Percentiles rank a stretch among this genome's conserved stretches.
Conservation (phyloP, 1,284 basidiomycete genomes). For the Malassezia nana region DNA sequence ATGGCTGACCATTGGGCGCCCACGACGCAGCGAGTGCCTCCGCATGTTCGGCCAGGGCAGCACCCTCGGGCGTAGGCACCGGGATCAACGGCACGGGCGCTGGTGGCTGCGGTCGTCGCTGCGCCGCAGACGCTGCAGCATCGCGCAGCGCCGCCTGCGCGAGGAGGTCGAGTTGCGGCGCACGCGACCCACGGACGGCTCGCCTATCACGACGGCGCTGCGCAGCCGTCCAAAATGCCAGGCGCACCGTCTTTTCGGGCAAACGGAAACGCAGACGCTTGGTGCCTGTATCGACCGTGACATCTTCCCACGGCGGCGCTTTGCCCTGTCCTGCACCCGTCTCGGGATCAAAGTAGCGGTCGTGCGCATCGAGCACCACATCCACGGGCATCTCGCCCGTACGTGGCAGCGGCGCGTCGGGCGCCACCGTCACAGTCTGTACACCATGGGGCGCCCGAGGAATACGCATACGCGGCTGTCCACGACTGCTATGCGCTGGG, state of each 20-base stretch:
- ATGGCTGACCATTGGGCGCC: slow-evolving; percentile 9
- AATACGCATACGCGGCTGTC: slow-evolving; percentile 51
- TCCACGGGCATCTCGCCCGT: slow-evolving; percentile 65
- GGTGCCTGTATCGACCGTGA: slow-evolving; percentile 43
- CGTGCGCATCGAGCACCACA: slow-evolving; percentile 58
- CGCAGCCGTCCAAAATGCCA: slow-evolving; percentile 73
- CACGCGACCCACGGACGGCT: background rate
- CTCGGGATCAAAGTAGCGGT: slow-evolving; percentile 37
- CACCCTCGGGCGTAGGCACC: slow-evolving; percentile 1
- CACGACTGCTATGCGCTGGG: slow-evolving; percentile 79
- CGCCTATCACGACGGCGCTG: too few relatives aligned
- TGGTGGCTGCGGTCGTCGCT: background rate
- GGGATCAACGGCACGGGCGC: background rate
- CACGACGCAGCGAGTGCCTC: slow-evolving; percentile 4
- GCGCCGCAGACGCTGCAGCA: too few relatives aligned
- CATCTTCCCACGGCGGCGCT: slow-evolving; percentile 44
- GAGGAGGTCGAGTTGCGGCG: slow-evolving; percentile 1
- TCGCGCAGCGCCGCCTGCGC: slow-evolving; percentile 3
- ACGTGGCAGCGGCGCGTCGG: slow-evolving; percentile 56
- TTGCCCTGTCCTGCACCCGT: slow-evolving; percentile 18
- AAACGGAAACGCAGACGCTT: slow-evolving; percentile 60
- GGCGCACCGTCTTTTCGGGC: slow-evolving; percentile 79
- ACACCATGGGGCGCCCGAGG: slow-evolving; percentile 21
- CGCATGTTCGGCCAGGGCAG: slow-evolving; percentile 1
- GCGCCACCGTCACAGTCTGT: slow-evolving; percentile 24